Base-by-base conservation (phyloP, 169 alveolate genomes). In the Plasmodium knowlesi region DNA sequence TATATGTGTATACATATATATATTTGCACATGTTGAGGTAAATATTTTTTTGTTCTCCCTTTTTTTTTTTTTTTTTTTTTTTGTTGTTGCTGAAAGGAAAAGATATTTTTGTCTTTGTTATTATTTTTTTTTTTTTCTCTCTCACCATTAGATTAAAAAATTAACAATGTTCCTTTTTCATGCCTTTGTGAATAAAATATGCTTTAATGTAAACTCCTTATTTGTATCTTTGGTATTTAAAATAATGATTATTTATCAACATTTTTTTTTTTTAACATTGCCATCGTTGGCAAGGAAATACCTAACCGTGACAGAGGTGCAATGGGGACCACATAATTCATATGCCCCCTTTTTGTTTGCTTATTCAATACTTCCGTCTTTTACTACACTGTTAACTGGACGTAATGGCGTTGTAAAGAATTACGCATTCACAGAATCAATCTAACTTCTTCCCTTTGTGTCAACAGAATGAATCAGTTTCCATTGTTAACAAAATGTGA, bases 131-230 rank as follows among this genome's bases (percentile, higher is more conserved):
- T 53, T 81, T 81, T 83, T 83, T 83, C 41, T 28, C 28, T 19
- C 19, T 25, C 41, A 16, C n/a, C 76, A 83, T 70, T 83, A 34
- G 50, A 70, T 83, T 83, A 83, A 28, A 67, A 70, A 83, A 83
- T 83, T 67, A 83, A 83, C 41, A 82, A 53, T 53, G 30, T 43
- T 16, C 71, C 39, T 80, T 41, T 80, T 46, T 80, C 22, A 41
- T 80, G 10, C 28, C 6, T 46, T 41, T 9, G 10, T 53, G 22
- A 37, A 83, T 83, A 30, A 22, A 82, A 83, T 41, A 70, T 67
- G 92, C 81, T 67, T 83, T 83, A 83, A 83, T 83, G 83, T 71
- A 83, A 83, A 83, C 37, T 53, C 37, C 22, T 61, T 41, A 83
- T 83, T 67, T 83, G 92, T 83, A 53, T 67, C 71, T 83, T 83